Evolutionary conservation across 371 early-diverging fungal genomes (phyloP).

Genomic region (Mortierella sp.): DNA sequence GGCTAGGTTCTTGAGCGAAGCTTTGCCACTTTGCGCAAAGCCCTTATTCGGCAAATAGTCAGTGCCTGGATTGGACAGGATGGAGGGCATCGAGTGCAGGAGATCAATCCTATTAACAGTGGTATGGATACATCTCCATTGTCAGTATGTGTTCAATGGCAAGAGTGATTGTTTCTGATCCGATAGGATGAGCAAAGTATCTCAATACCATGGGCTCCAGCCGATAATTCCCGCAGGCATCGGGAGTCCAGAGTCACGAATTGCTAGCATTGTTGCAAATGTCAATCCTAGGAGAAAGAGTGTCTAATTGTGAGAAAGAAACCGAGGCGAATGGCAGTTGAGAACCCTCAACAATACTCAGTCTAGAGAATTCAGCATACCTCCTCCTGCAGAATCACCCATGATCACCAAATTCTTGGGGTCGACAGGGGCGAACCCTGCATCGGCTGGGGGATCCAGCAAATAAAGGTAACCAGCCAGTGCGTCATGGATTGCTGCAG

Average conservation of each 20-base stretch:
- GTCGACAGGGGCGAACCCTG: constrained; percentile 50
- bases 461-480: constrained; percentile 70
- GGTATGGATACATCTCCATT: too few relatives aligned
- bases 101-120: constrained; percentile 44
- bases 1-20: constrained; percentile 49
- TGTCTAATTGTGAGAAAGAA: neutral
- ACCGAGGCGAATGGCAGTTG: neutral
- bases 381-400: constrained; percentile 86
- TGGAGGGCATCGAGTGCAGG: constrained; percentile 68
- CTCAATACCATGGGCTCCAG: constrained; percentile 18
- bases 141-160: too few relatives aligned
- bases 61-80: constrained; percentile 58
- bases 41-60: constrained; percentile 66
- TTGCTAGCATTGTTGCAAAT: constrained; percentile 54
- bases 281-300: constrained; percentile 20
- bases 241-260: constrained; percentile 57
- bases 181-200: too few relatives aligned
- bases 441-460: constrained; percentile 60
- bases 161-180: too few relatives aligned
- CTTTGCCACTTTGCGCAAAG: constrained; percentile 31
- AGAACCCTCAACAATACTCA: too few relatives aligned
- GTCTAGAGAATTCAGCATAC: constrained; percentile 9
- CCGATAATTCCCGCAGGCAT: constrained; percentile 56
- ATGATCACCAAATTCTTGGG: constrained; percentile 73
- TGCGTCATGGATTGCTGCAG: constrained; percentile 78